Evolutionary conservation across 345 rosid species (phyloP), one percentile per base, ranked within the genome.

Genomic region (Arabis hirsuta): DNA sequence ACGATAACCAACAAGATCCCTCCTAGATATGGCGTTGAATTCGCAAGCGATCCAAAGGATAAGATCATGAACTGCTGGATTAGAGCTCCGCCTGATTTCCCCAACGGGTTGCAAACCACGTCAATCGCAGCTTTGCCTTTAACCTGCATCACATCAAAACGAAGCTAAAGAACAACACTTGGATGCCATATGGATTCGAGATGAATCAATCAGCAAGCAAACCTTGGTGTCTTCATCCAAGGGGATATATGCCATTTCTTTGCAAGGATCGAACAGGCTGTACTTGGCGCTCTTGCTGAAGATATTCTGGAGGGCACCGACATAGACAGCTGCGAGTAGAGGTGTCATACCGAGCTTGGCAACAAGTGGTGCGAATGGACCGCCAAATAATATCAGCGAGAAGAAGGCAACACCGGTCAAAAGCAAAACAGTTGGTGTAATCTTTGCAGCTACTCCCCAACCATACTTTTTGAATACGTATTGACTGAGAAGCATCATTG

Each of bases 271-370:
- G 19, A 94, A 94, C 81, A 94, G 82, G 60, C 98, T 94, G 89
- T 94, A 94, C 78, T 94, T 94, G 79, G 98, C 98, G 57, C 98
- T 94, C 90, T 94, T 94, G 84, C 98, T 94, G 88, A 94, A 94
- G 80, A 94, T 94, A 75, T 94, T 93, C 82, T 93, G 98, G 84
- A 93, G 12, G 48, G 98, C 98, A 73, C 98, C 98, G 12, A 93
- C 97, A 9, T 87, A 93, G 14, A 93, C 98, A 10, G 98, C 97
- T 12, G 98, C 97, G 20, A 93, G 96, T 75, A 93, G 88, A 13
- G 98, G 98, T 54, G 94, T 93, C 92, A 93, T 79, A 62, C 98
- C 98, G 4, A 89, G 86, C 76, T 82, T 77, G 55, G 89, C 82
- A 46, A 93, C 87, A 31, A 84, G 50, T n/a, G 97, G 96, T 65